A percentile compares a stretch with the other conserved stretches of the same genome.
Conservation (phyloP, 2,329 filamentous ascomycete species). For the Neophaeococcomyces mojaviensis region DNA sequence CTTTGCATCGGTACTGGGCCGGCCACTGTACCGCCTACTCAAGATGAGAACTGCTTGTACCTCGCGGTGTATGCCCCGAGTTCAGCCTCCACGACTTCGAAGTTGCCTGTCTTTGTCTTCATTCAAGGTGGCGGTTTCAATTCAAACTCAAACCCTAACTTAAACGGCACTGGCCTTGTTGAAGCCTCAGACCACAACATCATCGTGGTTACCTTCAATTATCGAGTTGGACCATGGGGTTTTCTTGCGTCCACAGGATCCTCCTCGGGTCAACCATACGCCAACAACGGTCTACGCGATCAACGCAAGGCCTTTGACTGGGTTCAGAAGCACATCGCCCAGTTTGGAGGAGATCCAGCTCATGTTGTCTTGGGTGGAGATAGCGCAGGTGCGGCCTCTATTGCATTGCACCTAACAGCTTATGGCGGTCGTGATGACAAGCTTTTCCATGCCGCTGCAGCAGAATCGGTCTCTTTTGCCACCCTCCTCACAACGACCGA, state of each 20-base stretch:
- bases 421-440: constrained; percentile 41
- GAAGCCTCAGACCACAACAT: constrained; percentile 52
- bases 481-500: constrained; percentile 41
- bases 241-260: constrained; percentile 54
- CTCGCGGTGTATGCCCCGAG: constrained; percentile 35
- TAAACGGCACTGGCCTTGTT: constrained; percentile 56
- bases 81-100: constrained; percentile 31
- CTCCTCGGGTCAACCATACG: constrained; percentile 8
- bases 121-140: constrained; percentile 59
- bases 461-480: constrained; percentile 48
- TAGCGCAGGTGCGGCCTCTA: constrained; percentile 58
- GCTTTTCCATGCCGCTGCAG: constrained; percentile 47
- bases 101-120: constrained; percentile 58
- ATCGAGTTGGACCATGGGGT: constrained; percentile 66
- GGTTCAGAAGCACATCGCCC: constrained; percentile 57
- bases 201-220: constrained; percentile 66
- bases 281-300: constrained; percentile 65
- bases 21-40: constrained; percentile 48
- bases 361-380: constrained; percentile 63
- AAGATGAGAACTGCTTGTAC: constrained; percentile 35
- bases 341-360: constrained; percentile 62
- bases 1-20: constrained; percentile 62
- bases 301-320: constrained; percentile 63
- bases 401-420: constrained; percentile 57
- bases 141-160: constrained; percentile 50